Evolutionary conservation across 352 stramenopile species (phyloP).

Genomic region (Phytophthora pisi): DNA sequence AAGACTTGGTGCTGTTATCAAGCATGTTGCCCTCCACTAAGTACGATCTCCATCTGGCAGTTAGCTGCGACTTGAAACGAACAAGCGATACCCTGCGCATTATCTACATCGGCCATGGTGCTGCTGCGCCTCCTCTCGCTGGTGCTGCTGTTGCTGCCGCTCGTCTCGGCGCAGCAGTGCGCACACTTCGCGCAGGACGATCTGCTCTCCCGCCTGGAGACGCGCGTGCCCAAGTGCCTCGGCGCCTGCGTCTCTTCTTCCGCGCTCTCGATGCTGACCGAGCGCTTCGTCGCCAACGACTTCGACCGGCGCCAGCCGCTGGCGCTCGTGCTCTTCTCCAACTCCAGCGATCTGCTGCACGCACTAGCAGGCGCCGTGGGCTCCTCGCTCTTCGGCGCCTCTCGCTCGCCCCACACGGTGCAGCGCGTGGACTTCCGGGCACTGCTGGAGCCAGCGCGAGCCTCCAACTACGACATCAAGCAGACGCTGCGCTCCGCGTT

Average conservation of each 20-base stretch:
- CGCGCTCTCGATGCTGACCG: conserved; percentile 45
- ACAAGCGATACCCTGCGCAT: background rate
- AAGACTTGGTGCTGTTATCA: no score
- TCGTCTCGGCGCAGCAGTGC: conserved; percentile 33
- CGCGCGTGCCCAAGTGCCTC: conserved; percentile 47
- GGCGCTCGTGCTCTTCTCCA: conserved; percentile 61
- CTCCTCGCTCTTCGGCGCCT: conserved; percentile 39
- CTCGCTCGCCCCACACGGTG: conserved; percentile 26
- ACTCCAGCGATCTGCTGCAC: conserved; percentile 40
- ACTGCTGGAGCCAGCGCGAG: conserved; percentile 31
- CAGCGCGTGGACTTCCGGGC: conserved; percentile 36
- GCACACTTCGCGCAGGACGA: conserved; percentile 42
- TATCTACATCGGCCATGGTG: conserved; percentile 1
- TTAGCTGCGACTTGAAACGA: conserved; percentile 19
- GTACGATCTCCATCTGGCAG: conserved; percentile 6
- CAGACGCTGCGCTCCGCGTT: conserved; percentile 49
- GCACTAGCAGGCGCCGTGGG: conserved; percentile 40
- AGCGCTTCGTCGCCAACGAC: conserved; percentile 57
- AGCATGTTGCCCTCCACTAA: conserved; percentile 8
- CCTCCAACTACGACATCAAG: conserved; percentile 57
- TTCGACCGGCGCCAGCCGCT: conserved; percentile 59
- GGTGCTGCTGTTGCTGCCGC: conserved; percentile 21
- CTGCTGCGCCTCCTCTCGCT: conserved; percentile 16
- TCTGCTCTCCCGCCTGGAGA: conserved; percentile 52
- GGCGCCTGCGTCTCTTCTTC: conserved; percentile 29